Conservation (phyloP, 345 rosid genomes). For the Salix suchowensis region DNA sequence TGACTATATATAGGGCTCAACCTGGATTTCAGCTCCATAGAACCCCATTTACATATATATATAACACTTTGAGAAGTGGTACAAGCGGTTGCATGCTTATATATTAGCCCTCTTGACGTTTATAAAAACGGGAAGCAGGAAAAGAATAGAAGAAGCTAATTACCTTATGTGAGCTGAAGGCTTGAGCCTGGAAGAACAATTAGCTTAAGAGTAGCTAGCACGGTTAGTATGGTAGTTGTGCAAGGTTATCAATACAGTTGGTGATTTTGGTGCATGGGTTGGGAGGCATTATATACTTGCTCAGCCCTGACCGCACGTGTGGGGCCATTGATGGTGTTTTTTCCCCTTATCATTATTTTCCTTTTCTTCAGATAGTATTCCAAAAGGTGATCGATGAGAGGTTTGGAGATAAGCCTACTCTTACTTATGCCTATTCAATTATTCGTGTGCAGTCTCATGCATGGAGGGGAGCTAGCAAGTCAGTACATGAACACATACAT, state of each 20-base stretch:
- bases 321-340: constrained; percentile 15
- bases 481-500: constrained; percentile 19
- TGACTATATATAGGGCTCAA: neutral
- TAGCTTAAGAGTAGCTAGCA: neutral
- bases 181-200: neutral
- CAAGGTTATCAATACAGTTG: constrained; percentile 10
- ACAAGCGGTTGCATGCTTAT: neutral
- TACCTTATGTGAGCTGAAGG: neutral
- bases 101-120: neutral
- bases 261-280: constrained; percentile 11
- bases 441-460: constrained; percentile 19
- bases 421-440: constrained; percentile 9
- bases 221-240: neutral
- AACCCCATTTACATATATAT: neutral
- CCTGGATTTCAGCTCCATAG: neutral
- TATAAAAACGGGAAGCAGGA: neutral
- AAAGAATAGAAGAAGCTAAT: neutral
- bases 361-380: constrained; percentile 22
- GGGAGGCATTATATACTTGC: constrained; percentile 32
- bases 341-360: constrained; percentile 8
- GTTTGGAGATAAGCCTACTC: constrained; percentile 25
- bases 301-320: constrained; percentile 2
- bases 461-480: neutral
- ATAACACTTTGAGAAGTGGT: neutral
- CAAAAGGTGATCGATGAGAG: constrained; percentile 18